Conservation (phyloP, 208 protist species). For the Leishmania tarentolae region DNA sequence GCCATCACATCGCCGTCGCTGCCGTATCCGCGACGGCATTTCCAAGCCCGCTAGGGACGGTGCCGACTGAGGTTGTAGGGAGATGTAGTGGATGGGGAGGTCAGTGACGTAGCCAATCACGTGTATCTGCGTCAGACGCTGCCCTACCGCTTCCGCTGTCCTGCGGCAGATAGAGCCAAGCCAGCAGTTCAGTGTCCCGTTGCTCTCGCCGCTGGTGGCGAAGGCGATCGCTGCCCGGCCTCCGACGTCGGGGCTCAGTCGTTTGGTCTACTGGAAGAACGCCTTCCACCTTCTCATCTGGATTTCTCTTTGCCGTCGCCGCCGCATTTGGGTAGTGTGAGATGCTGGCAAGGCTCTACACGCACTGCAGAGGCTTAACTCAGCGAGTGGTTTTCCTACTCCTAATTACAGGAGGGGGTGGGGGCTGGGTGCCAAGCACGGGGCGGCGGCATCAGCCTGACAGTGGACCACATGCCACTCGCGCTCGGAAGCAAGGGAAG, state of each 20-base stretch:
- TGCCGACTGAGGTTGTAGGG: not conserved
- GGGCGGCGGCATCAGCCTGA: not conserved
- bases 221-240: not conserved
- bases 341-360: conserved; percentile 14
- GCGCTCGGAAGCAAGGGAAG: conserved; percentile 1
- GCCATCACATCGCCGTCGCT: not conserved
- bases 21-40: not conserved
- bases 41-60: not conserved
- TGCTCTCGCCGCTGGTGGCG: not conserved
- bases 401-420: not conserved
- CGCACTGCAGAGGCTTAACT: conserved; percentile 2
- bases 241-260: not conserved
- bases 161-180: not conserved
- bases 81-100: not conserved
- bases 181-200: not conserved
- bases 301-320: not conserved
- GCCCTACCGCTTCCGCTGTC: not conserved
- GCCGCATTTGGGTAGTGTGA: conserved; percentile 13
- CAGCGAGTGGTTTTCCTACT: conserved; percentile 2
- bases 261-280: not conserved
- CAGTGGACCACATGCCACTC: not conserved
- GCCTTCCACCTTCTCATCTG: not conserved
- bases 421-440: not conserved
- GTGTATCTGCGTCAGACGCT: not conserved
- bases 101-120: not conserved